Conservation (phyloP, 768 basidiomycete species). For the Calocera viscosa region DNA sequence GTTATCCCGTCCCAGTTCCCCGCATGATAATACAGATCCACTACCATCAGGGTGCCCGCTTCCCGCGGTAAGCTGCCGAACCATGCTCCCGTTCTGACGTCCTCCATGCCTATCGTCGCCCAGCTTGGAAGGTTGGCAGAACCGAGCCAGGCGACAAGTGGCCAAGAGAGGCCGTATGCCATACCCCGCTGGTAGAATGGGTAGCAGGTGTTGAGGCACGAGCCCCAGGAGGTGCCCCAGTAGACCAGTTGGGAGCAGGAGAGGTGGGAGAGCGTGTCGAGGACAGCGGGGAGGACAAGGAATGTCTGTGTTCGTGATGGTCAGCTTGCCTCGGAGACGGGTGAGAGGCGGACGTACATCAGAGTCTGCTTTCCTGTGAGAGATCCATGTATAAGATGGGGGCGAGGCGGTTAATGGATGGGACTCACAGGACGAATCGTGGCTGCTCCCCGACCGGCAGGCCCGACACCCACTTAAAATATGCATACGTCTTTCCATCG, state of each 20-base stretch:
- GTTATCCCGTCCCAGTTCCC: background rate
- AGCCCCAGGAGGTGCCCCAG: background rate
- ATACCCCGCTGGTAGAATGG: background rate
- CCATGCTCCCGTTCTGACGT: background rate
- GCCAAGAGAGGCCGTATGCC: background rate
- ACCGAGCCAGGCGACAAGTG: background rate
- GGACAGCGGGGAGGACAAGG: background rate
- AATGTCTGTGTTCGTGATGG: background rate
- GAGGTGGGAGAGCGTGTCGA: background rate
- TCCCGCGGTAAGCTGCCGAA: background rate
- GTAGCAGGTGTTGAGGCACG: background rate
- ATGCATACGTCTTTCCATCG: conserved; percentile 78
- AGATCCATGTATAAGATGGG: background rate
- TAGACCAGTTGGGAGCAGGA: background rate
- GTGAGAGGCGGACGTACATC: background rate
- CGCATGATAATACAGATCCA: background rate
- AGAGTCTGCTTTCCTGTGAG: background rate
- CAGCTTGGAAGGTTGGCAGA: background rate
- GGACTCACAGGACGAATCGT: background rate
- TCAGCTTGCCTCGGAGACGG: background rate
- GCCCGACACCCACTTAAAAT: conserved; percentile 63
- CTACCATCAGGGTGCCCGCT: background rate
- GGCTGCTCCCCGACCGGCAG: background rate
- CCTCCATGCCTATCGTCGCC: background rate
- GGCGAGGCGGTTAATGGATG: background rate